These are phyloP conservation scores for Zymoseptoria passerinii DNA, from an alignment of 2,329 filamentous ascomycete species.

Conservation along the genomic window DNA sequence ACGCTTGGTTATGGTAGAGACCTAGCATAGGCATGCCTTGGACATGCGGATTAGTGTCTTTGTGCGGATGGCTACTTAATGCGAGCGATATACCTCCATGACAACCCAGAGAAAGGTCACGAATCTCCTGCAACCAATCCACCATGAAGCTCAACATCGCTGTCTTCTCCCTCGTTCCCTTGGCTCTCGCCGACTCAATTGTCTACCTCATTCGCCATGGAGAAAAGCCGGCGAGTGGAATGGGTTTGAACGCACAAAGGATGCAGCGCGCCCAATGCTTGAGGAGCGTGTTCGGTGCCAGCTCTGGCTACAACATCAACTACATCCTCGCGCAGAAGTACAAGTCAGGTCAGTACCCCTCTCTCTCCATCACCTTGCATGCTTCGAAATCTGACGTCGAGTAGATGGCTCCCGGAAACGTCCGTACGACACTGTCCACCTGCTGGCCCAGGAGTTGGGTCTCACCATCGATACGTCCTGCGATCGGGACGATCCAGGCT, in stretches of 20 bases:
- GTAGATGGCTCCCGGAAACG: conserved; percentile 45
- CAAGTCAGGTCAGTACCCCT: conserved; percentile 34
- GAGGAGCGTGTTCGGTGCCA: conserved; percentile 47
- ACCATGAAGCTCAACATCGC: conserved; percentile 16
- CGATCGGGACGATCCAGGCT: conserved; percentile 47
- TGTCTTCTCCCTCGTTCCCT: conserved; percentile 7
- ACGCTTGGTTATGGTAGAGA: background rate
- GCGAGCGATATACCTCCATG: background rate
- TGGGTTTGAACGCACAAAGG: conserved; percentile 47
- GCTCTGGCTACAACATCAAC: conserved; percentile 47
- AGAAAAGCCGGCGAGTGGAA: conserved; percentile 48
- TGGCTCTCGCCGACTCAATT: conserved; percentile 34
- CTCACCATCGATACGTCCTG: conserved; percentile 49
- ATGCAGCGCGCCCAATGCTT: conserved; percentile 51
- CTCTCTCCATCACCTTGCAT: background rate
- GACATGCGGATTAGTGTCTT: background rate
- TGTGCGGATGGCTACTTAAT: background rate
- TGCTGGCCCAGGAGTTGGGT: conserved; percentile 48
- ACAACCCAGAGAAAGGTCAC: background rate
- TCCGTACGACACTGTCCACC: conserved; percentile 50
- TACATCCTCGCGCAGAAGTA: conserved; percentile 52
- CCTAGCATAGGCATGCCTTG: background rate
- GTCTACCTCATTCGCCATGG: conserved; percentile 58
- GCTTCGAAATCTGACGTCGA: background rate
- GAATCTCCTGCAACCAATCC: background rate